Evolutionary conservation across 352 stramenopile genomes (phyloP), one percentile per base, ranked within the genome.

Genomic region (Phytophthora uliginosa): DNA sequence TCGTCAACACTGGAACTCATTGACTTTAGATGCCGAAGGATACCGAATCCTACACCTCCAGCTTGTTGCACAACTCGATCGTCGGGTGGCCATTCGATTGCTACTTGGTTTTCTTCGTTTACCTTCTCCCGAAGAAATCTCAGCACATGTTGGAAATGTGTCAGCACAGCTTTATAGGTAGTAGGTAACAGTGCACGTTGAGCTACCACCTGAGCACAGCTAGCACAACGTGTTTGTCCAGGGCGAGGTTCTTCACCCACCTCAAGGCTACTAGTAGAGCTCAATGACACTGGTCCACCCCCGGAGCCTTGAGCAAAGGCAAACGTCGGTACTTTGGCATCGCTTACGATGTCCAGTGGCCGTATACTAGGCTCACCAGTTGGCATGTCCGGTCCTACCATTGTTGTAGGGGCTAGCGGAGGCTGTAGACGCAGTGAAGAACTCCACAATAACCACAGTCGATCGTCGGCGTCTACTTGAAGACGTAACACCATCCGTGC

Each of bases 401-500:
- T 18, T 34, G 36, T 48, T 13, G 24, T 2, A 28, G 42, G 13
- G 33, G 42, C 28, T 38, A 73, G 38, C 24, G 56, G 58, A 75
- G 64, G 50, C 69, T 81, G 67, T 3, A 98, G 82, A 31, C 95
- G 88, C 28, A 99, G 83, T 8, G 95, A 99, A 26, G 91, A 98
- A 67, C 88, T 97, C 93, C 95, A 99, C 15, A 98, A 87, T 38
- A 99, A 74, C 95, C 96, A 99, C 0, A 99, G 74, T 9, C 90
- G 90, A 76, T 98, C 96, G 24, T 97, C 88, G 0, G 93, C 85
- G 69, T 99, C 97, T 13, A 95, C 86, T 75, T 99, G 99, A 65
- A 99, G 95, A 69, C 99, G 97, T 7, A 98, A 50, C n/a, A 98
- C 94, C 90, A 99, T 98, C 48, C 95, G 86, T 20, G 85, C 92